A percentile compares a stretch with the other conserved stretches of the same genome.
phyloP scores from a whole-genome alignment of 1,284 basidiomycete genomes.

The Sparassis latifolia region DNA sequence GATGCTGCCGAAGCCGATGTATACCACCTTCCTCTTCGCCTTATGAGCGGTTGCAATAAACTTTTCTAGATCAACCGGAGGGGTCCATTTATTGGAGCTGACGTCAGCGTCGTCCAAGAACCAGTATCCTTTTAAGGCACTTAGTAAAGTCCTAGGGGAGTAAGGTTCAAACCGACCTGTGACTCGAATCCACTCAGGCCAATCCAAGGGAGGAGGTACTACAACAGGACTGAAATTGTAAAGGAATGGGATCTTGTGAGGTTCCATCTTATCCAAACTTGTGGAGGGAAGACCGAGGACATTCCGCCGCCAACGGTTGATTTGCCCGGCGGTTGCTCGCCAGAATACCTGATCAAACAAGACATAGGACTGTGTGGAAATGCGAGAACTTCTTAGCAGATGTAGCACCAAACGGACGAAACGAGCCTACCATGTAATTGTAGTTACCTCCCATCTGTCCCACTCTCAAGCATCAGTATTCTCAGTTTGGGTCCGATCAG shows the following conservation, averaged over 20 bases:
- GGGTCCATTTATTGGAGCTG: conserved; percentile 80
- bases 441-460: conserved; percentile 88
- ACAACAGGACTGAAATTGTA: conserved; percentile 94
- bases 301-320: conserved; percentile 90
- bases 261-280: conserved; percentile 88
- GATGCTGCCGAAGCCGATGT: conserved; percentile 98
- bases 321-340: conserved; percentile 88
- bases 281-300: conserved; percentile 75
- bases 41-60: conserved; percentile 80
- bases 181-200: conserved; percentile 97
- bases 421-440: conserved; percentile 85
- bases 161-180: conserved; percentile 54
- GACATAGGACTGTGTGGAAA: conserved; percentile 60
- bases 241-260: conserved; percentile 94
- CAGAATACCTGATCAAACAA: conserved; percentile 99
- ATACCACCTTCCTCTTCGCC: conserved; percentile 84
- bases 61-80: conserved; percentile 70
- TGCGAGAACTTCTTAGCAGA: neutral
- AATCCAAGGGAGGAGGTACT: conserved; percentile 89
- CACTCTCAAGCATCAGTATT: too few relatives aligned
- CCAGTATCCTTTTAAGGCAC: conserved; percentile 63
- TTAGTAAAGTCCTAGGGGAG: too few relatives aligned
- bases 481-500: too few relatives aligned
- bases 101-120: conserved; percentile 90
- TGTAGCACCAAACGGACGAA: too few relatives aligned